Conservation (phyloP, 202 grass and related monocot genomes). For the Saccharum hybrid region DNA sequence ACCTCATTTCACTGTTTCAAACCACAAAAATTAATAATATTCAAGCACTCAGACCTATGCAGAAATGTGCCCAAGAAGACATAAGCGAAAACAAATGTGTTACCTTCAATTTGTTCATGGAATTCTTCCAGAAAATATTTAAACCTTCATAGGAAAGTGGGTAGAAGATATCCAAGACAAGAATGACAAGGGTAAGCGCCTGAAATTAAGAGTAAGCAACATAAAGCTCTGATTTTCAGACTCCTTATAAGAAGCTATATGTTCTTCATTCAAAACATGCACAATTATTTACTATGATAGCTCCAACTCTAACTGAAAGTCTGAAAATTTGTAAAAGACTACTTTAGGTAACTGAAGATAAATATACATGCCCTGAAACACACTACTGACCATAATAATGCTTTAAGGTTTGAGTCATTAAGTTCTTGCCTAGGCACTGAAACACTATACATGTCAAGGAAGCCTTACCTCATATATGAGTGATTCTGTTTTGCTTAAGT, state of each 20-base stretch:
- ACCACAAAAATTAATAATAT: neutral
- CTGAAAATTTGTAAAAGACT: constrained; percentile 12
- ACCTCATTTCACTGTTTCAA: constrained; percentile 33
- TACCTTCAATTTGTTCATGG: constrained; percentile 91
- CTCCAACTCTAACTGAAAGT: constrained; percentile 9
- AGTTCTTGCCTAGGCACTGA: constrained; percentile 28
- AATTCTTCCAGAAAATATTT: constrained; percentile 69
- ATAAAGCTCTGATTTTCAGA: constrained; percentile 28
- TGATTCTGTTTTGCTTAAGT: constrained; percentile 66
- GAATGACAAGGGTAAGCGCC: constrained; percentile 72
- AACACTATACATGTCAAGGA: constrained; percentile 31
- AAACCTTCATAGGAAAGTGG: constrained; percentile 93
- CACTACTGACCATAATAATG: constrained; percentile 2
- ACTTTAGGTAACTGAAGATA: constrained; percentile 23
- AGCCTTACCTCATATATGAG: constrained; percentile 82
- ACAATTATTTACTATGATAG: constrained; percentile 25
- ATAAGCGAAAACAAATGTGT: neutral
- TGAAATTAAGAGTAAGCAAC: constrained; percentile 53
- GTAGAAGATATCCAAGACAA: constrained; percentile 75
- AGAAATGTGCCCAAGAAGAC: constrained; percentile 27
- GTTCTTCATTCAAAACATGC: constrained; percentile 7
- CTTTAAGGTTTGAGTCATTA: constrained; percentile 32
- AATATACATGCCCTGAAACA: constrained; percentile 10
- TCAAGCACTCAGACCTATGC: neutral
- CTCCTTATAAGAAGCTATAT: constrained; percentile 12